These are phyloP conservation scores for Annulohypoxylon moriforme DNA, from an alignment of 495 filamentous ascomycete genomes.

Conservation along the genomic window DNA sequence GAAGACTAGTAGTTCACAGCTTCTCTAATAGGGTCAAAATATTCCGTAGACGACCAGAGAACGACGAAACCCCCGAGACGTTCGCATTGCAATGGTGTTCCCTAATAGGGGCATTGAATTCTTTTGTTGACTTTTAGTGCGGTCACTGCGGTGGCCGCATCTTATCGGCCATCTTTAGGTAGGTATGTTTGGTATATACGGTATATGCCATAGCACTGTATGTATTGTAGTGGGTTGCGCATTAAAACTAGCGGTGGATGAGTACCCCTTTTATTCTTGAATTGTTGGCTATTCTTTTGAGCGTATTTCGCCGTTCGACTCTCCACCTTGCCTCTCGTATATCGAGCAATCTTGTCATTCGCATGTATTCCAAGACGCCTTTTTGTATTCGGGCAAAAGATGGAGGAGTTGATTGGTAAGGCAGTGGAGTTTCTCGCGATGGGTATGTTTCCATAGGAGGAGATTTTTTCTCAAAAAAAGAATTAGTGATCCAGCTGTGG, in stretches of 20 bases:
- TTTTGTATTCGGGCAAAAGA: constrained; percentile 22
- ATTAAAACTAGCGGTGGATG: constrained; percentile 41
- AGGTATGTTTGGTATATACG: neutral
- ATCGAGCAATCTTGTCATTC: neutral
- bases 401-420: constrained; percentile 13
- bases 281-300: constrained; percentile 9
- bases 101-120: constrained; percentile 30
- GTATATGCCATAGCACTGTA: neutral
- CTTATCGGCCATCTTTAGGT: constrained; percentile 34
- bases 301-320: constrained; percentile 8
- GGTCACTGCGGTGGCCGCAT: constrained; percentile 34
- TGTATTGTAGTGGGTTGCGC: constrained; percentile 17
- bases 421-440: constrained; percentile 25
- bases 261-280: constrained; percentile 23
- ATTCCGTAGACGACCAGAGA: constrained; percentile 28
- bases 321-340: constrained; percentile 33
- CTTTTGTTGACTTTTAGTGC: constrained; percentile 29
- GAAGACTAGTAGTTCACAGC: constrained; percentile 31
- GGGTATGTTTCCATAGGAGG: constrained; percentile 27
- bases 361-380: constrained; percentile 1
- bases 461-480: neutral
- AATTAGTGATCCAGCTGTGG: constrained; percentile 14
- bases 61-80: constrained; percentile 13
- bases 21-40: constrained; percentile 37
- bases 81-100: constrained; percentile 21